Evolutionary conservation across 371 early-diverging fungal genomes (phyloP).

Genomic region (Synchytrium microbalum): DNA sequence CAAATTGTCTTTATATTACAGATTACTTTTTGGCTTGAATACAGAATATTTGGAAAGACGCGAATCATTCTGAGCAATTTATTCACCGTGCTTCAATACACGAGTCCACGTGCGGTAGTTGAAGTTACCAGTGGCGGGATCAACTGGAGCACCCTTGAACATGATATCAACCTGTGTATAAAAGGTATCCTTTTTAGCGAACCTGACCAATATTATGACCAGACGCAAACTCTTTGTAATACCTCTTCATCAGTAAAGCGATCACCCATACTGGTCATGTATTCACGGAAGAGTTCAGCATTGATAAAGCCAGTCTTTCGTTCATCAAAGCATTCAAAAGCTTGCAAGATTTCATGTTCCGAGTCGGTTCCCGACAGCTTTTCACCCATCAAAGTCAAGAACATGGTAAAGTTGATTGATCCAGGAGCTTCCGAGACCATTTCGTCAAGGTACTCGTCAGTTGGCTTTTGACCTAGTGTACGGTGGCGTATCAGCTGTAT

Average conservation of each 20-base stretch:
- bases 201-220: neutral
- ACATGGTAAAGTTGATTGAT: constrained; percentile 85
- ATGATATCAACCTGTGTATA: constrained; percentile 71
- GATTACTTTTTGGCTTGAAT: too few species aligned
- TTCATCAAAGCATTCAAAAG: constrained; percentile 86
- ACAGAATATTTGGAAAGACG: neutral
- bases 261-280: constrained; percentile 84
- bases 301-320: constrained; percentile 69
- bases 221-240: constrained; percentile 10
- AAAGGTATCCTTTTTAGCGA: neutral
- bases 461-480: constrained; percentile 62
- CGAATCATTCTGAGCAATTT: constrained; percentile 9
- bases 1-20: too few species aligned
- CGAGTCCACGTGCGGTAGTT: constrained; percentile 87
- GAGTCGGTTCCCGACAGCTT: constrained; percentile 82
- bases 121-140: constrained; percentile 62
- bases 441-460: constrained; percentile 75
- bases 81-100: constrained; percentile 91
- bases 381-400: constrained; percentile 91
- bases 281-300: constrained; percentile 70
- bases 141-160: constrained; percentile 84
- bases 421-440: constrained; percentile 88
- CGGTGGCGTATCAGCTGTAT: too few species aligned
- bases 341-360: constrained; percentile 74
- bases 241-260: constrained; percentile 86